Percentiles rank a stretch among this genome's conserved stretches.
phyloP scores from a whole-genome alignment of 2,329 filamentous ascomycete genomes.

The Xylaria sp. region DNA sequence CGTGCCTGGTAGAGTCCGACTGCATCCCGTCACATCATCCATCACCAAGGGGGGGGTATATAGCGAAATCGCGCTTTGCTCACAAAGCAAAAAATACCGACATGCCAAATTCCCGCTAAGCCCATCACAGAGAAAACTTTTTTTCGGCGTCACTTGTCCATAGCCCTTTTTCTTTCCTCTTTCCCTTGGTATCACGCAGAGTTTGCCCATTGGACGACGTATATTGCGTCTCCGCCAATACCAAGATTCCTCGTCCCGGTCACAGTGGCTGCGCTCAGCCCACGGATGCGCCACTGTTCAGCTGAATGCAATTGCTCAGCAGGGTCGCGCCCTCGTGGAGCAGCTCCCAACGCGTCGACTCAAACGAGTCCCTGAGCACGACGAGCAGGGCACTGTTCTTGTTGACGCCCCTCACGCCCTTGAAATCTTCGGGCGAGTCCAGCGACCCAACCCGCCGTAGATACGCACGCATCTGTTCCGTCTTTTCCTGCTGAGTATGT shows the following conservation, averaged over 20 bases:
- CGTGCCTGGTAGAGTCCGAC: conserved; percentile 6
- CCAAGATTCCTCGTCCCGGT: conserved; percentile 1
- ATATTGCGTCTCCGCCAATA: no score
- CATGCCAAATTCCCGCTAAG: conserved; percentile 14
- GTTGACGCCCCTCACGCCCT: conserved; percentile 74
- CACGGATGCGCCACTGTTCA: conserved; percentile 42
- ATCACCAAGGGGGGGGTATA: conserved; percentile 26
- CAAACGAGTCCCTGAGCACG: conserved; percentile 80
- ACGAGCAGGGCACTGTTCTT: conserved; percentile 79
- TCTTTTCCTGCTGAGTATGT: conserved; percentile 64
- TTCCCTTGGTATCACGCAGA: background rate
- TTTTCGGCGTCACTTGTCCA: conserved; percentile 21
- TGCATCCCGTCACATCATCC: conserved; percentile 7
- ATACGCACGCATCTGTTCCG: conserved; percentile 78
- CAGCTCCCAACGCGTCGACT: conserved; percentile 85
- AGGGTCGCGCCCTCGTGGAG: conserved; percentile 83
- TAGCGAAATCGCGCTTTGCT: conserved; percentile 26
- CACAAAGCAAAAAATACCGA: conserved; percentile 24
- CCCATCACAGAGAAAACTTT: conserved; percentile 6
- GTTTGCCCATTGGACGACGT: background rate
- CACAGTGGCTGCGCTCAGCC: background rate
- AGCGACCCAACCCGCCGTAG: conserved; percentile 73
- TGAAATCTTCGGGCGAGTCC: conserved; percentile 75
- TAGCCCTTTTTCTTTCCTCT: conserved; percentile 12
- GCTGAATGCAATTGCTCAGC: conserved; percentile 76